phyloP scores from a whole-genome alignment of 2,329 filamentous ascomycete species.

The Leptographium lundbergii region DNA sequence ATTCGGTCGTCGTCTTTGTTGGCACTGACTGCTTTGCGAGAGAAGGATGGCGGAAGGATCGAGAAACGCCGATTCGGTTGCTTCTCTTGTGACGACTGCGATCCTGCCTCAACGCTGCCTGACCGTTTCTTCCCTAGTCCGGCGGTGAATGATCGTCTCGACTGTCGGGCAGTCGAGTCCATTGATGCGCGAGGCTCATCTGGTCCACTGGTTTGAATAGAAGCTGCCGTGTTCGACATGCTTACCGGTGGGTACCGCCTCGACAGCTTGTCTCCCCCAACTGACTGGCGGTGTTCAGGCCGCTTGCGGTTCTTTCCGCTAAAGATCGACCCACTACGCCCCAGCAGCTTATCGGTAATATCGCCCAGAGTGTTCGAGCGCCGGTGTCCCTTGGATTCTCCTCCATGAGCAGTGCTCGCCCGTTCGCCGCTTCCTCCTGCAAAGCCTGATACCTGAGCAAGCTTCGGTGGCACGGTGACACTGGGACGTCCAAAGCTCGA shows the following conservation, averaged over 20 bases:
- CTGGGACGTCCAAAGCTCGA: slow-evolving; percentile 45
- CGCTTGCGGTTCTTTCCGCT: slow-evolving; percentile 46
- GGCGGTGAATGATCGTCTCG: slow-evolving; percentile 58
- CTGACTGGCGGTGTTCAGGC: slow-evolving; percentile 23
- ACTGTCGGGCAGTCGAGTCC: slow-evolving; percentile 44
- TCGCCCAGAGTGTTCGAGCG: slow-evolving; percentile 66
- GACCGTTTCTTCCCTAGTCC: slow-evolving; percentile 59
- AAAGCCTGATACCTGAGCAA: slow-evolving; percentile 29
- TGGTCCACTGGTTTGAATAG: not conserved
- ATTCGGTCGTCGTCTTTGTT: slow-evolving; percentile 37
- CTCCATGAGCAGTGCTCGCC: slow-evolving; percentile 15
- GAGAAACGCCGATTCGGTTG: slow-evolving; percentile 51
- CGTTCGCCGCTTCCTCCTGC: slow-evolving; percentile 13
- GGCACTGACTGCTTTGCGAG: slow-evolving; percentile 50
- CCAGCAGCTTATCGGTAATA: slow-evolving; percentile 74
- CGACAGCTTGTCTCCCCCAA: slow-evolving; percentile 32
- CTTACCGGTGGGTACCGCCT: slow-evolving; percentile 81
- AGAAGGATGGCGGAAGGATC: slow-evolving; percentile 51
- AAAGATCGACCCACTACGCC: slow-evolving; percentile 71
- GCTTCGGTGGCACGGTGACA: slow-evolving; percentile 46
- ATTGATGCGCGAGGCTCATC: slow-evolving; percentile 47
- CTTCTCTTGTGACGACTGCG: slow-evolving; percentile 44
- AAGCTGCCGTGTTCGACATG: slow-evolving; percentile 48
- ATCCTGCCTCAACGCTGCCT: slow-evolving; percentile 45
- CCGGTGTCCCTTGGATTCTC: slow-evolving; percentile 45